Conservation (phyloP, 2,329 filamentous ascomycete species). For the Cadophora gregata region DNA sequence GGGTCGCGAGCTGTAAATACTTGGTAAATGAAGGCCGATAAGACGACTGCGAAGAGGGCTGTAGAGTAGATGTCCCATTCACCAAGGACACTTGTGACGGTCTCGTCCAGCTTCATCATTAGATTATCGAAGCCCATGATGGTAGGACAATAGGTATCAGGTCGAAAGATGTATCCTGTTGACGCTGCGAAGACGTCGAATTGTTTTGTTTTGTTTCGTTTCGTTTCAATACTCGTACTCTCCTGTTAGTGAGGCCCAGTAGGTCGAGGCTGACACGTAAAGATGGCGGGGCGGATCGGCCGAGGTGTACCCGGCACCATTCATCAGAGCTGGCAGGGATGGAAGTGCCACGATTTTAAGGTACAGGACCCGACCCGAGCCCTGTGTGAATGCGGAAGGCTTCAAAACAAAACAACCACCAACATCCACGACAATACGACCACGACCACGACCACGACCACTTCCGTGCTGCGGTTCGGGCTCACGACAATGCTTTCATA, state of each 20-base stretch:
- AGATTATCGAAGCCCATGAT: slow-evolving; percentile 52
- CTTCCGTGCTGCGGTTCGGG: no score
- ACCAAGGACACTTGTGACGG: slow-evolving; percentile 70
- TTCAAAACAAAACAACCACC: slow-evolving; percentile 26
- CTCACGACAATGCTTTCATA: slow-evolving; percentile 36
- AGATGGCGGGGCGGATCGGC: slow-evolving; percentile 9
- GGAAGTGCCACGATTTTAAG: slow-evolving; percentile 25
- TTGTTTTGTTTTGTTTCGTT: neutral
- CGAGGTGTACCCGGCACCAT: slow-evolving; percentile 18
- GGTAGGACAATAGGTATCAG: slow-evolving; percentile 15
- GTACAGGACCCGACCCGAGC: neutral
- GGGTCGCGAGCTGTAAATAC: slow-evolving; percentile 77
- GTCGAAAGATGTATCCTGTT: neutral
- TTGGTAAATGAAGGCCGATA: slow-evolving; percentile 72
- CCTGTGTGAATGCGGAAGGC: slow-evolving; percentile 12
- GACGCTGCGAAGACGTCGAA: neutral
- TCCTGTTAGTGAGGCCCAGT: neutral
- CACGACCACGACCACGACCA: slow-evolving; percentile 20
- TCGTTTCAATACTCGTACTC: no score
- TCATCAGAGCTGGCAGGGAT: neutral
- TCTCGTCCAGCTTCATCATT: slow-evolving; percentile 73
- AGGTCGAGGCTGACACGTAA: slow-evolving; percentile 28
- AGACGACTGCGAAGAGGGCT: slow-evolving; percentile 68
- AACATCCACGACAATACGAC: slow-evolving; percentile 13
- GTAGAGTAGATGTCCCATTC: slow-evolving; percentile 88